Conservation (phyloP, 208 protist genomes). For the Endotrypanum monterogeii region DNA sequence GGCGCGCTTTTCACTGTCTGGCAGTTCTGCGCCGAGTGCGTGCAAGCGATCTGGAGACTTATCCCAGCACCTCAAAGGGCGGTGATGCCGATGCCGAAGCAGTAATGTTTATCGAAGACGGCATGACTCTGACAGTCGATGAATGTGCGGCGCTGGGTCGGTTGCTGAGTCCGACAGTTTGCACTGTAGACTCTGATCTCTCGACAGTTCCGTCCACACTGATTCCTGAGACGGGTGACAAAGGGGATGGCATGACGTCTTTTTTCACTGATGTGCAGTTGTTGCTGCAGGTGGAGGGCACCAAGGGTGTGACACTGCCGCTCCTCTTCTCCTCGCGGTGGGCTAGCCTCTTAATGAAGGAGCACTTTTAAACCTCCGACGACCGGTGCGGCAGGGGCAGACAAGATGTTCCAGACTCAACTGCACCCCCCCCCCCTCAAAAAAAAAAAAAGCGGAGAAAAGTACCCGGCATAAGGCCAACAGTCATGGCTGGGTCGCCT, state of each 20-base stretch:
- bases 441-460: neutral
- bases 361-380: conserved; percentile 28
- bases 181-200: neutral
- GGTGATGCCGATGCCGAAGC: conserved; percentile 6
- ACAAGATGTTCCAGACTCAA: neutral
- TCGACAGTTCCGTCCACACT: neutral
- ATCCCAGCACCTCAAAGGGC: neutral
- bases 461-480: neutral
- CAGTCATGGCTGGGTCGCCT: neutral
- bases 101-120: conserved; percentile 24
- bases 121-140: conserved; percentile 23
- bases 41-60: neutral
- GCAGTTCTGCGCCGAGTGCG: conserved; percentile 21
- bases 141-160: conserved; percentile 17
- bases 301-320: conserved; percentile 51
- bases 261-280: conserved; percentile 44
- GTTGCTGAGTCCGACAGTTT: conserved; percentile 6
- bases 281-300: conserved; percentile 56
- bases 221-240: neutral
- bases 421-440: no score
- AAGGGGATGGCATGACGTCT: neutral
- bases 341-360: conserved; percentile 44
- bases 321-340: conserved; percentile 76
- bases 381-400: neutral
- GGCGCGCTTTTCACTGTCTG: conserved; percentile 22